Percentiles rank a stretch among this genome's conserved stretches.
phyloP scores from a whole-genome alignment of 2,329 filamentous ascomycete genomes.

The Rhinocladiella similis region DNA sequence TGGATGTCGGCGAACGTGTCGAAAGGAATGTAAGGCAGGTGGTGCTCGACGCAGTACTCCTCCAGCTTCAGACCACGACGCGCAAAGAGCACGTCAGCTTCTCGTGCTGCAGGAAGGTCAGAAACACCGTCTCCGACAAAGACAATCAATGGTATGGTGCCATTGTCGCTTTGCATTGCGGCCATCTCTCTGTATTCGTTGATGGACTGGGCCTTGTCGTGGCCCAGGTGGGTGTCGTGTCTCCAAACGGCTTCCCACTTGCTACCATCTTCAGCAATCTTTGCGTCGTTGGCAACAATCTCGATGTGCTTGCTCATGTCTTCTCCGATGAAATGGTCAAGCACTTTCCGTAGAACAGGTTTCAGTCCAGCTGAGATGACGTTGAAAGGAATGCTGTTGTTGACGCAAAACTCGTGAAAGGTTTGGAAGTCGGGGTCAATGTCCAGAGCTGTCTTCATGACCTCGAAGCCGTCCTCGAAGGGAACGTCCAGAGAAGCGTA shows the following conservation, averaged over 20 bases:
- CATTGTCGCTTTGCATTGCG: constrained; percentile 57
- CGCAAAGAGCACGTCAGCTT: constrained; percentile 69
- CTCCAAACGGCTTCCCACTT: constrained; percentile 67
- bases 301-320: constrained; percentile 60
- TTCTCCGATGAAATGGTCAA: constrained; percentile 66
- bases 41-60: constrained; percentile 65
- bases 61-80: constrained; percentile 64
- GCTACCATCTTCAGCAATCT: constrained; percentile 58
- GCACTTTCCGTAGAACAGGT: constrained; percentile 60
- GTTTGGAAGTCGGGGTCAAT: constrained; percentile 64
- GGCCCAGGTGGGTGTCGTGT: constrained; percentile 64
- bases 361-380: constrained; percentile 69
- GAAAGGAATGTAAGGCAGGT: constrained; percentile 61
- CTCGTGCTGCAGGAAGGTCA: constrained; percentile 64
- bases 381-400: constrained; percentile 66
- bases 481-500: constrained; percentile 67
- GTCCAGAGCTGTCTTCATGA: constrained; percentile 62
- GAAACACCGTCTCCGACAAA: constrained; percentile 72
- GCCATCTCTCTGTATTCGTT: constrained; percentile 60
- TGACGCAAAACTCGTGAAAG: constrained; percentile 66
- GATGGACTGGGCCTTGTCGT: constrained; percentile 67
- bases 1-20: constrained; percentile 69
- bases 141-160: constrained; percentile 64
- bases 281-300: constrained; percentile 68
- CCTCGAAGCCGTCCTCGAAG: constrained; percentile 66